Conservation (phyloP, 495 filamentous ascomycete species). For the Aspergillus diversus region DNA sequence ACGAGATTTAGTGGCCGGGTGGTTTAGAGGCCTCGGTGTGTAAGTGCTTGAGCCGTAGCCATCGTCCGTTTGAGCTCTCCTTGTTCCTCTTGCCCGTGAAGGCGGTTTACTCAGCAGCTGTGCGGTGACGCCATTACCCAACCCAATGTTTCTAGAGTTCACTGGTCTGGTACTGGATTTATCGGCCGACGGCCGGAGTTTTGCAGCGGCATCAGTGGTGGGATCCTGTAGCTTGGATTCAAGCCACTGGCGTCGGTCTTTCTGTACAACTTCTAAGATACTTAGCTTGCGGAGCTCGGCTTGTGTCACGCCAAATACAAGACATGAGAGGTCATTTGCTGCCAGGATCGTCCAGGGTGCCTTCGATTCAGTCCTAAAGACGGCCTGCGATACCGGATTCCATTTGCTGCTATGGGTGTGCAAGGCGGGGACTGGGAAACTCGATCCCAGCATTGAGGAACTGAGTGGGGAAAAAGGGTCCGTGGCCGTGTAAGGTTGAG, state of each 20-base stretch:
- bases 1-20: constrained; percentile 74
- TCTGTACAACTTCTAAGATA: constrained; percentile 90
- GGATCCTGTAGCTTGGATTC: constrained; percentile 75
- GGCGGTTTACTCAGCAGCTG: constrained; percentile 85
- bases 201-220: constrained; percentile 51
- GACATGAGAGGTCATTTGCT: constrained; percentile 95
- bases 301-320: constrained; percentile 93
- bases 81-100: constrained; percentile 61
- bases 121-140: constrained; percentile 82
- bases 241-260: constrained; percentile 88
- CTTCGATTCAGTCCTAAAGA: constrained; percentile 88
- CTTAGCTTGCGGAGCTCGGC: constrained; percentile 93
- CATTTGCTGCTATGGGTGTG: constrained; percentile 88
- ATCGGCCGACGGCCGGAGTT: constrained; percentile 38
- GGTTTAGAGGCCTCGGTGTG: constrained; percentile 51
- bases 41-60: constrained; percentile 70
- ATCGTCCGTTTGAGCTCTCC: constrained; percentile 74
- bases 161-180: constrained; percentile 42
- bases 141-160: constrained; percentile 57
- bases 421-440: constrained; percentile 54
- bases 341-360: constrained; percentile 94
- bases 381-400: constrained; percentile 90
- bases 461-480: constrained; percentile 52
- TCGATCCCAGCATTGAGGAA: constrained; percentile 39
- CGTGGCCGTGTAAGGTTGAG: constrained; percentile 72